Conservation (phyloP, 306 rosid genomes). For the Pyrus betulifolia region DNA sequence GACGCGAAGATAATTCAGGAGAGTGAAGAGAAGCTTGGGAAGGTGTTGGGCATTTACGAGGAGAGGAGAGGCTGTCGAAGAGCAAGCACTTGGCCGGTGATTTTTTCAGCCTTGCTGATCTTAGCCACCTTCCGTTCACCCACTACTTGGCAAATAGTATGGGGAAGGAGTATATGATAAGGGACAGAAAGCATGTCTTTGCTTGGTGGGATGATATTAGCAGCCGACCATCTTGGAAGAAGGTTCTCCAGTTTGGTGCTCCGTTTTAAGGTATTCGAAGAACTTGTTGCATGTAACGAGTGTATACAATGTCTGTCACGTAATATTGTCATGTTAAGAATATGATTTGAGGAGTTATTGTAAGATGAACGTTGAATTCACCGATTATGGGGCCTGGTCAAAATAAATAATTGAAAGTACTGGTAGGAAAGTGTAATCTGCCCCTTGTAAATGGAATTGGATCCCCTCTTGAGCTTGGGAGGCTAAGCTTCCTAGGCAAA, state of each 20-base stretch:
- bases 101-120: constrained; percentile 45
- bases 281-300: not conserved
- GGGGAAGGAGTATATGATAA: constrained; percentile 25
- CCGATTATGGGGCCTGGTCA: not conserved
- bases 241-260: constrained; percentile 10
- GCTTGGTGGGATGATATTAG: constrained; percentile 52
- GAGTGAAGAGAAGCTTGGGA: constrained; percentile 36
- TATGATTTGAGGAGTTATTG: not conserved
- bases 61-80: constrained; percentile 49
- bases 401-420: not conserved
- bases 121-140: constrained; percentile 39
- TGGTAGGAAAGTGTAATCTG: not conserved
- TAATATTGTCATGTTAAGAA: not conserved
- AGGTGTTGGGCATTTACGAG: constrained; percentile 46
- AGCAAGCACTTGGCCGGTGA: constrained; percentile 52
- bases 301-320: not conserved
- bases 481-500: too few relatives aligned
- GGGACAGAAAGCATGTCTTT: constrained; percentile 30
- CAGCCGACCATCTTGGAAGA: constrained; percentile 44
- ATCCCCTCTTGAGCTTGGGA: too few relatives aligned
- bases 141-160: constrained; percentile 29
- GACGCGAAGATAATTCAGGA: constrained; percentile 37
- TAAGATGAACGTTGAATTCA: not conserved
- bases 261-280: too few relatives aligned
- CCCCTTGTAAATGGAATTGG: not conserved